Base-by-base conservation (phyloP, 441 rosid genomes). In the Adansonia gregorii region DNA sequence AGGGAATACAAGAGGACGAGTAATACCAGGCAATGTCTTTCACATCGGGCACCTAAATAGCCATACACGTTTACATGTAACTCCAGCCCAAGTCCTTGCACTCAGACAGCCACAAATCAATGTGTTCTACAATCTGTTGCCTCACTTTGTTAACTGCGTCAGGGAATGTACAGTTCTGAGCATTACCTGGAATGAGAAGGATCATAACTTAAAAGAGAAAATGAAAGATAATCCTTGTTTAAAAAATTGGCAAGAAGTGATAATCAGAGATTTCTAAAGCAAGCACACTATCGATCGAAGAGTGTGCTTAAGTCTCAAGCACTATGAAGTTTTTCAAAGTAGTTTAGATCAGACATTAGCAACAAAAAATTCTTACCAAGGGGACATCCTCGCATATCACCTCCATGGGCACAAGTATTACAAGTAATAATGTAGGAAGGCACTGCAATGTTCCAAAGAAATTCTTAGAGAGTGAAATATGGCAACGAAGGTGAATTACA, bases 321-420 rank as follows among this genome's bases (percentile, higher is more conserved):
- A 31, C 12, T 24, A 27, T 27, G 2, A 6, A 12, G 22, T 4
- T 54, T 31, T 3, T 31, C 3, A n/a, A 31, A 35, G 17, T 31
- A 71, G 48, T 5, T 60, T 63, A 27, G 77, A 11, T n/a, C 35
- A 31, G 24, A 39, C 2, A 3, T 7, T 46, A 70, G 60, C 43
- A 78, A 67, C n/a, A 12, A 49, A 58, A 17, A 24, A 24, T 24
- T 24, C 27, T 24, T 24, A 24, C 27, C 27, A 24, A 24, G 99
- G 71, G 98, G 99, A 73, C 99, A 94, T 74, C 98, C 99, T 76
- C 97, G 88, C 86, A 94, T 74, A 79, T 95, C 99, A 85, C 92
- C 87, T 83, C 98, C 98, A 83, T 95, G 97, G 59, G 97, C 98
- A 70, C 99, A 95, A 78, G 91, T 95, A 72, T 91, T 89, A 69